These are phyloP conservation scores for Chimonanthus salicifolius DNA, from an alignment of 164 flowering plant genomes.

Conservation along the genomic window DNA sequence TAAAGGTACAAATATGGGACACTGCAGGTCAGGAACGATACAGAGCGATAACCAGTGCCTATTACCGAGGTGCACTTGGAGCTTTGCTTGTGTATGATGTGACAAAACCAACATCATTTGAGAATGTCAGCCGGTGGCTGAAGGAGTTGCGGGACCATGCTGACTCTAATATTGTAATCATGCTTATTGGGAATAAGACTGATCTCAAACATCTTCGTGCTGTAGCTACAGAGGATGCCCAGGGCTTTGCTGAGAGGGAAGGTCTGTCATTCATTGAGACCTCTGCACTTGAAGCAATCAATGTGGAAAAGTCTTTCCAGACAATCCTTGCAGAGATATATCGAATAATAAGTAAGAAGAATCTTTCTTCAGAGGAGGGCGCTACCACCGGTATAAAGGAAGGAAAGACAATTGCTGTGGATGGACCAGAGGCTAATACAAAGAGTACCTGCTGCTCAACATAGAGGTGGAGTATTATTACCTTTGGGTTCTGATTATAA, in stretches of 20 bases:
- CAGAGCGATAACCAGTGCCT: constrained; percentile 76
- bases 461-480: background rate
- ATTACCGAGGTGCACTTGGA: constrained; percentile 71
- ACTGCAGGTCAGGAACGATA: constrained; percentile 78
- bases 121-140: constrained; percentile 66
- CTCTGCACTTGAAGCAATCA: constrained; percentile 69
- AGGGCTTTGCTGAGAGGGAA: constrained; percentile 63
- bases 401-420: constrained; percentile 37
- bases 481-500: background rate
- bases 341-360: constrained; percentile 47
- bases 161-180: constrained; percentile 61
- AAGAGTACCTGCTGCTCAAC: constrained; percentile 41
- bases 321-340: constrained; percentile 57
- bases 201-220: constrained; percentile 71
- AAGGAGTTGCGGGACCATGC: constrained; percentile 74
- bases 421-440: constrained; percentile 25
- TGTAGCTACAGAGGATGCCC: constrained; percentile 74
- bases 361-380: constrained; percentile 34
- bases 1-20: constrained; percentile 81
- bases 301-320: constrained; percentile 70
- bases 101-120: constrained; percentile 65
- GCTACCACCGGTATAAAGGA: constrained; percentile 31
- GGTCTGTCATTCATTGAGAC: constrained; percentile 73
- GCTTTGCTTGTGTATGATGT: constrained; percentile 70
- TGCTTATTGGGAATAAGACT: constrained; percentile 71